Base-by-base conservation (phyloP, 139 green algal genomes). In the Bryopsis sp. region DNA sequence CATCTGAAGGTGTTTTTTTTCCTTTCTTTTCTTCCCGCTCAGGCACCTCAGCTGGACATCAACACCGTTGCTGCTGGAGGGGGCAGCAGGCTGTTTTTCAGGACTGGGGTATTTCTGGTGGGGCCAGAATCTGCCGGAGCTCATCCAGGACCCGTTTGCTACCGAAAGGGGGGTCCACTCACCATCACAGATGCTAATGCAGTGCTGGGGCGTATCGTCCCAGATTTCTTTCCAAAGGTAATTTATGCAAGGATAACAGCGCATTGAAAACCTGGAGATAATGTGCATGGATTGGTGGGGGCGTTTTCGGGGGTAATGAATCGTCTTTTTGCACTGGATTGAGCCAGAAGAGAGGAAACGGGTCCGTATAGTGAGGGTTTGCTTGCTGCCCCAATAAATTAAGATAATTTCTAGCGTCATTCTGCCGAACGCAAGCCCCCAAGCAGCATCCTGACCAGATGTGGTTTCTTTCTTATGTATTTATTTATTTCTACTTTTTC, bases 1-100 rank as follows among this genome's bases (percentile, higher is more conserved):
- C n/a, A n/a, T n/a, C n/a, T n/a, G n/a, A n/a, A n/a, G n/a, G n/a
- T n/a, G n/a, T n/a, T 64, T 64, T 34, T 34, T 38, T 43, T 8
- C 11, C 15, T 50, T 50, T 50, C 15, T 50, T 11, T 11, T 50
- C 15, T 50, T 37, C 11, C 15, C 11, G 8, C 19, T 8, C 81
- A 94, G 74, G 92, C 93, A 3, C 93, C 93, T 2, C 93, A 98
- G 76, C 82, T 98, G 47, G 93, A 98, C 79, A 98, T 98, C 79
- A 97, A 96, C 80, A 98, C 93, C 8, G 93, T 98, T 47, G 93
- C 93, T 24, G 93, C 93, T 43, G 93, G 93, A 1, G 93, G 93
- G 2, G 93, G 93, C 57, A 90, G 76, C 33, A 79, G 86, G 19
- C 79, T 96, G 2, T 85, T 92, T 70, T 93, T 89, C 77, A 7